A percentile compares a stretch with the other conserved stretches of the same genome.
Conservation (phyloP, 139 green algal species). For the Chlamydomonas asymmetrica region DNA sequence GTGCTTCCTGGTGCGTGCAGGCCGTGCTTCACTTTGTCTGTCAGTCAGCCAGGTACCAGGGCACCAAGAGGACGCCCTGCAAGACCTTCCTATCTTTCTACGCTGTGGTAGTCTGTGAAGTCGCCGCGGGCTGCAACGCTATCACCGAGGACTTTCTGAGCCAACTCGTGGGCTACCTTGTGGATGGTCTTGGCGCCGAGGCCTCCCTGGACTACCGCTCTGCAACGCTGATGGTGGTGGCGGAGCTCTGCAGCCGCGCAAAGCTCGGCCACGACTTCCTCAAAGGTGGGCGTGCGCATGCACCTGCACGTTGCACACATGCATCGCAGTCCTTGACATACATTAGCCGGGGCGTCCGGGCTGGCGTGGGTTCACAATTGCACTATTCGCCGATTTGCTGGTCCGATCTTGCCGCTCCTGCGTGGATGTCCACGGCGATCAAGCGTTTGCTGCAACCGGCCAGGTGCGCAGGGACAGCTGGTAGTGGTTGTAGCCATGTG, state of each 20-base stretch:
- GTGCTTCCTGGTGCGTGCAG: slow-evolving; percentile 21
- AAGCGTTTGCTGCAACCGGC: too few species aligned
- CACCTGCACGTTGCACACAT: too few species aligned
- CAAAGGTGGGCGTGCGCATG: slow-evolving; percentile 29
- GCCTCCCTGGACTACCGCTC: slow-evolving; percentile 60
- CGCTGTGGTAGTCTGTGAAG: slow-evolving; percentile 69
- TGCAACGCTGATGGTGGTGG: slow-evolving; percentile 76
- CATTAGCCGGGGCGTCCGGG: too few species aligned
- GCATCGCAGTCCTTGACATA: too few species aligned
- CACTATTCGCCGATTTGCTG: too few species aligned
- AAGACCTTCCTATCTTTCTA: slow-evolving; percentile 70
- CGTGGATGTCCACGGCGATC: too few species aligned
- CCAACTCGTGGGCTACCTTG: slow-evolving; percentile 70
- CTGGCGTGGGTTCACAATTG: too few species aligned
- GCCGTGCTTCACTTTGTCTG: slow-evolving; percentile 62
- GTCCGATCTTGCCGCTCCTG: too few species aligned
- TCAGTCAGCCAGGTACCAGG: slow-evolving; percentile 42
- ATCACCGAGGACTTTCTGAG: slow-evolving; percentile 38
- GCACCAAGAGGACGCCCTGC: background rate
- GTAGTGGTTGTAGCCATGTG: too few species aligned
- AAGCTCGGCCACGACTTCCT: slow-evolving; percentile 55
- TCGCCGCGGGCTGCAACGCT: slow-evolving; percentile 4
- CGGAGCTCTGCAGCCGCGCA: slow-evolving; percentile 60
- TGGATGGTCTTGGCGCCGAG: slow-evolving; percentile 53
- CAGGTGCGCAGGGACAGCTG: too few species aligned